Percentiles rank a stretch among this genome's conserved stretches.
phyloP scores from a whole-genome alignment of 2,329 filamentous ascomycete species.

The Sordariomycetes sp. region DNA sequence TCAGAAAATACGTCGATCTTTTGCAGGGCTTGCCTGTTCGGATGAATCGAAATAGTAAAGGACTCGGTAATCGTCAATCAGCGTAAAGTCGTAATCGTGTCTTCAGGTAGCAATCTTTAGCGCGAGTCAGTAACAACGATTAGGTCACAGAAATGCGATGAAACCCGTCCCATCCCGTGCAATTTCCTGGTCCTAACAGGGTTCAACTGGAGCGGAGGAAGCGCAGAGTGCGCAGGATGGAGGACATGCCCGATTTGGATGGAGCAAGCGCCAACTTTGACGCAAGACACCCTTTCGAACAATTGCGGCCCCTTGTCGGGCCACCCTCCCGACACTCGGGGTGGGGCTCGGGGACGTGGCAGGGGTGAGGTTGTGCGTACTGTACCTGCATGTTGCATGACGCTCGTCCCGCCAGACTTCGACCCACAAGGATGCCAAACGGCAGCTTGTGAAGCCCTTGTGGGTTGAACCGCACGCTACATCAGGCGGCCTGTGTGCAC shows the following conservation, averaged over 20 bases:
- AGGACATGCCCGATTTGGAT: not conserved
- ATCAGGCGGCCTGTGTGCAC: conserved; percentile 28
- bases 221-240: not conserved
- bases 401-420: not conserved
- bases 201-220: not conserved
- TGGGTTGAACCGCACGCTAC: not conserved
- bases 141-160: conserved; percentile 3
- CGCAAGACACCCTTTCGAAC: not conserved
- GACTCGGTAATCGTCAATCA: not conserved
- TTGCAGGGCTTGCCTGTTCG: conserved; percentile 1
- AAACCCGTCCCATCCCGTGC: conserved; percentile 2
- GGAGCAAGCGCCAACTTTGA: not conserved
- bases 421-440: not conserved
- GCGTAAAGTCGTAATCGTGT: not conserved
- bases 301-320: not conserved
- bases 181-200: not conserved
- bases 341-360: not conserved
- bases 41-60: not conserved
- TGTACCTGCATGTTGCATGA: not conserved
- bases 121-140: not conserved
- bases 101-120: not conserved
- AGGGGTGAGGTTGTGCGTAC: not conserved
- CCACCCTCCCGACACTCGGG: not conserved
- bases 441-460: not conserved
- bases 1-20: conserved; percentile 1